Base-by-base conservation (phyloP, 345 rosid genomes). In the Eutrema yunnanense region DNA sequence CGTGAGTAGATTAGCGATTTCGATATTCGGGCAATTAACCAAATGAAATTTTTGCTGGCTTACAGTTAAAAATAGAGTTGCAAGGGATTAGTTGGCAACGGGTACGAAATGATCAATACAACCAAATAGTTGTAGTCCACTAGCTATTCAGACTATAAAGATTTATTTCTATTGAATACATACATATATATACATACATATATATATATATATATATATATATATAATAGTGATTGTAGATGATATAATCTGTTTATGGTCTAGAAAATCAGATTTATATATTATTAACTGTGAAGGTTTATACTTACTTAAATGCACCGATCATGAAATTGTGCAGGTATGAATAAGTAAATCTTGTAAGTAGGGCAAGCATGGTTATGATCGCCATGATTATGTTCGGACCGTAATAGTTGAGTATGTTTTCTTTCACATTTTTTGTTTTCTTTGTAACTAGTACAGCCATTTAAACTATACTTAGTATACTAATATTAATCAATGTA, bases 361-460 rank as follows among this genome's bases (percentile, higher is more conserved):
- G 79, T 75, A 68, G 74, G 74, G 79, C 74, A 75, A 69, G 74
- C 79, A 62, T 69, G 74, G 64, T 54, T 68, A 69, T 69, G 19
- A 54, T 32, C 44, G 38, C 46, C 74, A 75, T 75, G 58, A 75
- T 75, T 75, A 37, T 69, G 74, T 75, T 75, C 64, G 34, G 51
- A 43, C 50, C 27, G 27, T 42, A 53, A 3, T 60, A 52, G 53
- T 42, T 49, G 27, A 34, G 50, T 42, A 37, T 57, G 40, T 26
- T 30, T 53, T 44, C 6, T 27, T 32, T 46, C 4, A 9, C 16
- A 5, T 16, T 14, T 46, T 4, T 4, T 22, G 6, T n/a, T 33
- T 5, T 69, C 22, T 22, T 22, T 22, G 22, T 12, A 26, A 13
- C 62, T 69, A 16, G 1, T 22, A 16, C 6, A 30, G n/a, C n/a